Conservation (phyloP, 441 rosid species). For the Manihot esculenta region DNA sequence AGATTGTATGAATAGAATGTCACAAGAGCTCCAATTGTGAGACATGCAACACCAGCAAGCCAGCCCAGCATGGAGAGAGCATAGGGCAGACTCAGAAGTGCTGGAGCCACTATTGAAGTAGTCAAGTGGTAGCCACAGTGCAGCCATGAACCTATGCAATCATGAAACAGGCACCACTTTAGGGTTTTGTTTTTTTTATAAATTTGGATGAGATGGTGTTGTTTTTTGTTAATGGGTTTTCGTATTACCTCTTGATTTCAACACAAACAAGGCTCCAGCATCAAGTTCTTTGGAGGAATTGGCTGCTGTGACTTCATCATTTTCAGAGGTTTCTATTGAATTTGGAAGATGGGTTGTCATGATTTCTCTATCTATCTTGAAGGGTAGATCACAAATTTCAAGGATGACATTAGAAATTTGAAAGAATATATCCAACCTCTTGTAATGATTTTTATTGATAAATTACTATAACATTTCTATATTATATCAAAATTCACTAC, state of each 20-base stretch:
- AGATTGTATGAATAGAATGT: slow-evolving; percentile 43
- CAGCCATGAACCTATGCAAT: slow-evolving; percentile 34
- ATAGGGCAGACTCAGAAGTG: slow-evolving; percentile 37
- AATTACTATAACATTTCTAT: no score
- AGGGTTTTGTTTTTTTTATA: no score
- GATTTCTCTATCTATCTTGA: neutral
- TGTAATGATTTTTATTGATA: neutral
- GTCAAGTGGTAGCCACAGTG: slow-evolving; percentile 40
- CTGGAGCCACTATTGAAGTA: slow-evolving; percentile 38
- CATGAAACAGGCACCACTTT: no score
- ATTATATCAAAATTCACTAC: no score
- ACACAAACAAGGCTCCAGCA: slow-evolving; percentile 23
- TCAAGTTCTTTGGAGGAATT: slow-evolving; percentile 13
- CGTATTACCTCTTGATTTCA: slow-evolving; percentile 13
- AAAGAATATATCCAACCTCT: neutral
- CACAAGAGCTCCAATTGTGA: slow-evolving; percentile 23
- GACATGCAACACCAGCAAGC: slow-evolving; percentile 29
- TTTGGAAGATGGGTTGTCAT: neutral
- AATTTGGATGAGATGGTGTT: no score
- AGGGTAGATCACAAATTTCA: neutral
- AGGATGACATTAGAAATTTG: neutral
- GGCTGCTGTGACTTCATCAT: slow-evolving; percentile 12
- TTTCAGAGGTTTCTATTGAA: slow-evolving; percentile 26
- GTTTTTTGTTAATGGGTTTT: neutral
- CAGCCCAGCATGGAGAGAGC: slow-evolving; percentile 38